phyloP scores from a whole-genome alignment of 1,284 basidiomycete genomes.

The Apiotrichum laibachii region DNA sequence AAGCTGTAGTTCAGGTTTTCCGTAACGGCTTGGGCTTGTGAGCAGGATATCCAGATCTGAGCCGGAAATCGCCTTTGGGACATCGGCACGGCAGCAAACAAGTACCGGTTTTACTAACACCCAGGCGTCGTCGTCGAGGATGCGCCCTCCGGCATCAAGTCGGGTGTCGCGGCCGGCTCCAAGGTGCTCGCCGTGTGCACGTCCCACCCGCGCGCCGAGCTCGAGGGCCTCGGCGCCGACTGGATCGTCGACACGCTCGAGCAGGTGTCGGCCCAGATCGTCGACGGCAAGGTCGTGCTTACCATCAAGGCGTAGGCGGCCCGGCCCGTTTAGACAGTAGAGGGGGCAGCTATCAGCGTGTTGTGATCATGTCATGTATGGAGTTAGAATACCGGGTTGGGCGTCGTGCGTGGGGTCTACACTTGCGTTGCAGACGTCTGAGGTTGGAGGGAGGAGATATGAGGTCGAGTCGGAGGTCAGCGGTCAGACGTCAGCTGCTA shows the following conservation, averaged over 20 bases:
- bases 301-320: slow-evolving; percentile 11
- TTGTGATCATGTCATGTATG: too few relatives aligned
- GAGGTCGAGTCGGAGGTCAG: too few relatives aligned
- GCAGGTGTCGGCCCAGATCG: slow-evolving; percentile 26
- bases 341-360: too few relatives aligned
- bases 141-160: slow-evolving; percentile 70
- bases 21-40: too few relatives aligned
- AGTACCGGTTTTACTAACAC: not conserved
- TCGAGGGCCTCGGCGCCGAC: slow-evolving; percentile 53
- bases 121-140: slow-evolving; percentile 75
- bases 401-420: too few relatives aligned
- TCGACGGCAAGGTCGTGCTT: slow-evolving; percentile 25
- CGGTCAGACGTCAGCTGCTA: too few relatives aligned
- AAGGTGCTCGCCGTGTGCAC: slow-evolving; percentile 74
- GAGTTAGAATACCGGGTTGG: too few relatives aligned
- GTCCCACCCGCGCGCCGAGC: slow-evolving; percentile 64
- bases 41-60: not conserved
- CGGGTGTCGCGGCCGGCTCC: slow-evolving; percentile 71
- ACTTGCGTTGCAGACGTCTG: too few relatives aligned
- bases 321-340: not conserved
- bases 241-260: slow-evolving; percentile 51
- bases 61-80: not conserved
- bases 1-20: too few relatives aligned
- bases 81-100: too few relatives aligned
- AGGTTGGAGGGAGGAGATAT: too few relatives aligned